phyloP scores from a whole-genome alignment of 768 basidiomycete genomes.

The Boletus edulis region DNA sequence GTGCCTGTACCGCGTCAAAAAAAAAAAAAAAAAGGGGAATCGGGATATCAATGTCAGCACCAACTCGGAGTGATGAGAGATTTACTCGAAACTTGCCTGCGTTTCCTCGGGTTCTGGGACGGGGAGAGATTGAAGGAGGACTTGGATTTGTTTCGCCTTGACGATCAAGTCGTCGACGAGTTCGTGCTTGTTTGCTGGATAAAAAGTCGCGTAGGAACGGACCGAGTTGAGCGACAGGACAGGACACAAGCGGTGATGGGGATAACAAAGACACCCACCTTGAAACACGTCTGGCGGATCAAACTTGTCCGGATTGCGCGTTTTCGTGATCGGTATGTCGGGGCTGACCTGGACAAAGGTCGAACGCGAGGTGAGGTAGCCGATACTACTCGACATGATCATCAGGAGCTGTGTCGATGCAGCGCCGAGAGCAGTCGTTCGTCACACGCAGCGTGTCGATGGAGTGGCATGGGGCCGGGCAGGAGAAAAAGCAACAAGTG shows the following conservation, averaged over 20 bases:
- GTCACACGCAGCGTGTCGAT: no score
- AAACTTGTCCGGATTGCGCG: constrained; percentile 66
- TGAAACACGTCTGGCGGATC: constrained; percentile 75
- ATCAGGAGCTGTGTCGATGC: constrained; percentile 59
- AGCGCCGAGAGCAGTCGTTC: no score
- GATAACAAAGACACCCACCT: constrained; percentile 38
- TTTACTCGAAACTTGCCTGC: constrained; percentile 46
- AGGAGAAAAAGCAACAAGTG: background rate
- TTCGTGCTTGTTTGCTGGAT: constrained; percentile 76
- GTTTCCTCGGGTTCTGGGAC: constrained; percentile 75
- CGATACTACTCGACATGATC: constrained; percentile 83
- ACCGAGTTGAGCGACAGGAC: background rate
- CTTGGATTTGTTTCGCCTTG: constrained; percentile 89
- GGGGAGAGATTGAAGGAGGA: constrained; percentile 76
- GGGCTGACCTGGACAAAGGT: constrained; percentile 77
- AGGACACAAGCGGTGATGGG: background rate
- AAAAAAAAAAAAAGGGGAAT: no score
- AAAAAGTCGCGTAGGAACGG: background rate
- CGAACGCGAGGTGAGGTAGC: constrained; percentile 74
- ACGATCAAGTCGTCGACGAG: constrained; percentile 78
- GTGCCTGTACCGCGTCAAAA: constrained; percentile 42
- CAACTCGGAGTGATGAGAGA: no score
- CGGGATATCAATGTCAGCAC: no score
- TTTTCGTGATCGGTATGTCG: constrained; percentile 83
- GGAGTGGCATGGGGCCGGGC: no score